Conservation (phyloP, 108 stramenopile genomes). For the Cafeteria roenbergensis region DNA sequence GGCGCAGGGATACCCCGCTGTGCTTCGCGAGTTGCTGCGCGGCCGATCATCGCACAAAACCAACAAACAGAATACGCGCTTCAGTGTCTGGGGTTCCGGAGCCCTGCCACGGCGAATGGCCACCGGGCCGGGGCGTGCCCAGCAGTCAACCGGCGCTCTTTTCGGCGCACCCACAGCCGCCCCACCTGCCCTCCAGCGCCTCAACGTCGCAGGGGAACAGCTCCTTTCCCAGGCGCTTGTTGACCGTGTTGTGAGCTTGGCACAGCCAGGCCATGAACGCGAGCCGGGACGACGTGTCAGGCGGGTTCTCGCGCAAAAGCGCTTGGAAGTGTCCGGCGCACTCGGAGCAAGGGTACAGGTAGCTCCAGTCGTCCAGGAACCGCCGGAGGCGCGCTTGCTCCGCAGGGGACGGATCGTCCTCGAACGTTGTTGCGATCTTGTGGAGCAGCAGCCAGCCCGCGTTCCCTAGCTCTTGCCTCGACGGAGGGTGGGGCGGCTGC, state of each 20-base stretch:
- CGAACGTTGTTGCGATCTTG: not conserved
- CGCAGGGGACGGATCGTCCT: not conserved
- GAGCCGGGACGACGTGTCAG: too few species aligned
- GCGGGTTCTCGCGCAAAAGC: not conserved
- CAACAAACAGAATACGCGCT: too few species aligned
- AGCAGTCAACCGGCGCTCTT: too few species aligned
- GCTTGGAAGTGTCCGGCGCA: not conserved
- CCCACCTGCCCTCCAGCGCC: not conserved
- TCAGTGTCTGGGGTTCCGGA: too few species aligned
- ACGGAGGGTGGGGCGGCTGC: too few species aligned
- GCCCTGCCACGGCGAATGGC: too few species aligned
- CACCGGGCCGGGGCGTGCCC: too few species aligned
- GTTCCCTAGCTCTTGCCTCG: not conserved
- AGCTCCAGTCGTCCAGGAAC: not conserved
- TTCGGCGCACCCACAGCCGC: not conserved
- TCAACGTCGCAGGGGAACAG: not conserved
- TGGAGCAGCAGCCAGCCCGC: not conserved
- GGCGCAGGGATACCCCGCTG: too few species aligned
- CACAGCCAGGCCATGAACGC: not conserved
- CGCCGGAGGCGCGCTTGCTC: not conserved
- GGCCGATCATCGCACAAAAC: too few species aligned
- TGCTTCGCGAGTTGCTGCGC: too few species aligned
- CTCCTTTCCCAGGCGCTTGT: not conserved
- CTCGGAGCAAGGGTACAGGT: not conserved
- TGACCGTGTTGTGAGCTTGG: not conserved